Evolutionary conservation across 495 filamentous ascomycete genomes (phyloP), one percentile per base, ranked within the genome.

Genomic region (Xylaria grammica): DNA sequence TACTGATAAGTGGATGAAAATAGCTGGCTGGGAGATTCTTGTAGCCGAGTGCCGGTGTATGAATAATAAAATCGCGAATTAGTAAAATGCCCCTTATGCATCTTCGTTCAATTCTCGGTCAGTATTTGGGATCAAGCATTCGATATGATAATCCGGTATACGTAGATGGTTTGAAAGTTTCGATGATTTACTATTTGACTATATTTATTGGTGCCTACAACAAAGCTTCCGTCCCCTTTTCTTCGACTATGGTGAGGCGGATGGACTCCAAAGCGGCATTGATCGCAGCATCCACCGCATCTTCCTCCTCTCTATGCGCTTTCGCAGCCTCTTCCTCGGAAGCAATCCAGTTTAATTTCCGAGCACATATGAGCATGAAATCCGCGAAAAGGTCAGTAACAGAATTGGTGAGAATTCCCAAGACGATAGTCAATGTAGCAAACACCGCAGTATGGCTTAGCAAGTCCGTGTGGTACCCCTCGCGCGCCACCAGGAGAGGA

Each of bases 311-410:
- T 22, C 24, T 50, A 17, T 50, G 45, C 7, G 57, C 2, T 20
- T 40, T 40, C 13, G 15, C 20, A 10, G 17, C 17, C 26, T 60
- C 57, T 15, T 60, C 42, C 57, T 60, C 57, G 3, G 10, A n/a
- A 34, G 57, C 40, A 10, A 60, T 60, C 57, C 57, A 60, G 24
- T 60, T 40, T 5, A 50, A 6, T 29, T 50, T 60, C 19, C 44
- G 27, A 3, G 45, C 57, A 26, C 45, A 38, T 26, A 49, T 26
- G 8, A 60, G 45, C 57, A 60, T 49, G 57, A 50, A 50, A 27
- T 50, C 57, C 4, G 57, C 57, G 30, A 60, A 60, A 9, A 60
- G 30, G n/a, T 60, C 45, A 0, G 57, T 60, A 40, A 60, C 57
- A 3, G 45, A 50, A 50, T 60, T 60, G 7, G 57, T 60, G 11